Evolutionary conservation across 1,284 basidiomycete genomes (phyloP).

Genomic region (Trichosporon asahii): DNA sequence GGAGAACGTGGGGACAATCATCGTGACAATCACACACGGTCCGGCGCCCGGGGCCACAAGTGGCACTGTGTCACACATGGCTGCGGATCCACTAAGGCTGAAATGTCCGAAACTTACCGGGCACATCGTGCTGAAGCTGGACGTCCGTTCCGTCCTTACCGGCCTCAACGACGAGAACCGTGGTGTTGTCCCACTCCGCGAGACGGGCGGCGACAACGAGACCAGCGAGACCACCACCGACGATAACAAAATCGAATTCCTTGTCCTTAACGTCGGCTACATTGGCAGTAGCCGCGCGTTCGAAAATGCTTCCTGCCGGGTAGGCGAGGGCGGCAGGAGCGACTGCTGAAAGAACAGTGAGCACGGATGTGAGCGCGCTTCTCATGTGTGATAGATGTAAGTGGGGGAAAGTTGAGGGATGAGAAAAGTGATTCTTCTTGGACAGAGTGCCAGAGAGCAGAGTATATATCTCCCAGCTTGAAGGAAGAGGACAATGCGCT

Average conservation of each 20-base stretch:
- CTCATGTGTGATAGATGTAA: constrained; percentile 7
- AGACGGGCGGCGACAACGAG: constrained; percentile 68
- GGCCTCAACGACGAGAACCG: constrained; percentile 69
- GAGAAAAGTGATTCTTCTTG: neutral
- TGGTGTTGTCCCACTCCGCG: constrained; percentile 63
- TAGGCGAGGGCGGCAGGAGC: constrained; percentile 1
- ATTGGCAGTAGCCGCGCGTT: constrained; percentile 32
- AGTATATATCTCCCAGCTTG: neutral
- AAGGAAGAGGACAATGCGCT: neutral
- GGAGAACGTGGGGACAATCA: neutral
- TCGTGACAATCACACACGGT: constrained; percentile 29
- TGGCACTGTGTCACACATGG: neutral
- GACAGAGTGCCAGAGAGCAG: neutral
- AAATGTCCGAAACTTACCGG: constrained; percentile 42
- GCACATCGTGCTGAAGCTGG: constrained; percentile 50
- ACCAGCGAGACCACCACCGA: constrained; percentile 66
- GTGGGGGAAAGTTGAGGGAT: neutral
- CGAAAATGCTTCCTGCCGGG: constrained; percentile 5
- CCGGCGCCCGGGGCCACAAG: neutral
- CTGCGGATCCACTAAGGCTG: neutral
- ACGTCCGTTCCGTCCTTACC: constrained; percentile 62
- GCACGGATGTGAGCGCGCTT: constrained; percentile 10
- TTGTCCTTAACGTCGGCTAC: constrained; percentile 33
- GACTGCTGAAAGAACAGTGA: constrained; percentile 9
- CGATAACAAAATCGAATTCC: constrained; percentile 50